Percentiles rank a stretch among this genome's conserved stretches.
Conservation (phyloP, 306 rosid genomes). For the Lupinus albus region DNA sequence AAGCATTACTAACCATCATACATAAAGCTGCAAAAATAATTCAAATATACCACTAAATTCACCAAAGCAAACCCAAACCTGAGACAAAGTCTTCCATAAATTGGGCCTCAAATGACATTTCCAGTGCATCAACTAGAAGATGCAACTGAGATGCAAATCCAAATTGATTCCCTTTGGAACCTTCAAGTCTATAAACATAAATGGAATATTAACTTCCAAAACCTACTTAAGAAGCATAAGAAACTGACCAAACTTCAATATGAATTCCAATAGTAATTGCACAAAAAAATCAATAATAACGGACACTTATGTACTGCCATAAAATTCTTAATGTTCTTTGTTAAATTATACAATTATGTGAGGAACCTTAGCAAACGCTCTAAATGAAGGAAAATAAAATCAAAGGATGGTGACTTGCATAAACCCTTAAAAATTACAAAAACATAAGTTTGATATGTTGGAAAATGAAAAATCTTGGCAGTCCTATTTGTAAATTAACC, state of each 20-base stretch:
- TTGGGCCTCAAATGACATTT: conserved; percentile 69
- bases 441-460: conserved; percentile 24
- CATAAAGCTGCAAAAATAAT: conserved; percentile 25
- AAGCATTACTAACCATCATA: conserved; percentile 30
- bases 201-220: conserved; percentile 18
- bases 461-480: conserved; percentile 40
- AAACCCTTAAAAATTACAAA: not conserved
- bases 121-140: conserved; percentile 62
- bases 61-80: conserved; percentile 52
- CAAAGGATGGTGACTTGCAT: not conserved
- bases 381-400: not conserved
- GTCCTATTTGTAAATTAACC: conserved; percentile 10
- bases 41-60: not conserved
- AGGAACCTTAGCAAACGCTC: conserved; percentile 17
- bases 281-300: conserved; percentile 16
- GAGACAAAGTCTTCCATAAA: conserved; percentile 83
- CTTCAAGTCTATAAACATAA: conserved; percentile 49
- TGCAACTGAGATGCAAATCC: conserved; percentile 73
- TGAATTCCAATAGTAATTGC: conserved; percentile 16
- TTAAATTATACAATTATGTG: conserved; percentile 26
- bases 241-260: conserved; percentile 9
- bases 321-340: not conserved
- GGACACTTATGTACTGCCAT: conserved; percentile 4
- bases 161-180: conserved; percentile 58
- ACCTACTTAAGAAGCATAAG: conserved; percentile 8